Evolutionary conservation across 2,329 filamentous ascomycete genomes (phyloP).

Genomic region (Lasiodiplodia gonubiensis): DNA sequence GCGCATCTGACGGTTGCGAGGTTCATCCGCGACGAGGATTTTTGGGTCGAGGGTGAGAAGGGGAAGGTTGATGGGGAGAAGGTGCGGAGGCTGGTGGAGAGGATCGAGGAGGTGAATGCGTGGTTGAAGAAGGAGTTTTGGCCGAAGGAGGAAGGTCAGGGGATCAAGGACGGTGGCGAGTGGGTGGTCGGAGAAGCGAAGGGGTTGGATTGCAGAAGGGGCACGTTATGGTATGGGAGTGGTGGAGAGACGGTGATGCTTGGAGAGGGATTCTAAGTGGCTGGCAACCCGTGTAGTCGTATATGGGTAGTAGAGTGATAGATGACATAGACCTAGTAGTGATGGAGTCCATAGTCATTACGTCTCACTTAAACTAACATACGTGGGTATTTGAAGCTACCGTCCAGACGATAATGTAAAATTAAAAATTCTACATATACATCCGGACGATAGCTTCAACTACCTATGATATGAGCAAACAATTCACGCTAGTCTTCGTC

Average conservation of each 20-base stretch:
- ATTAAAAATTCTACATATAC: no score
- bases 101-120: slow-evolving; percentile 76
- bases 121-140: slow-evolving; percentile 76
- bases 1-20: slow-evolving; percentile 87
- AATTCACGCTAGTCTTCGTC: not conserved
- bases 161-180: slow-evolving; percentile 63
- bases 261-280: slow-evolving; percentile 56
- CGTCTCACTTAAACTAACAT: not conserved
- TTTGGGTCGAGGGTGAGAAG: slow-evolving; percentile 36
- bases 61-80: slow-evolving; percentile 54
- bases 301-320: not conserved
- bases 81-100: slow-evolving; percentile 68
- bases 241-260: slow-evolving; percentile 71
- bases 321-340: not conserved
- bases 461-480: no score
- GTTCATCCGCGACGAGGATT: slow-evolving; percentile 72
- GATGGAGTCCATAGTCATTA: not conserved
- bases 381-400: no score
- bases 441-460: no score
- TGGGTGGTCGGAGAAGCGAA: slow-evolving; percentile 89
- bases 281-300: not conserved
- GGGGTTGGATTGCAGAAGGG: slow-evolving; percentile 76
- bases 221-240: slow-evolving; percentile 81
- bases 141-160: slow-evolving; percentile 54
- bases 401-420: no score